Conservation (phyloP, 1,139 yeast genomes). For the Candida anutae region DNA sequence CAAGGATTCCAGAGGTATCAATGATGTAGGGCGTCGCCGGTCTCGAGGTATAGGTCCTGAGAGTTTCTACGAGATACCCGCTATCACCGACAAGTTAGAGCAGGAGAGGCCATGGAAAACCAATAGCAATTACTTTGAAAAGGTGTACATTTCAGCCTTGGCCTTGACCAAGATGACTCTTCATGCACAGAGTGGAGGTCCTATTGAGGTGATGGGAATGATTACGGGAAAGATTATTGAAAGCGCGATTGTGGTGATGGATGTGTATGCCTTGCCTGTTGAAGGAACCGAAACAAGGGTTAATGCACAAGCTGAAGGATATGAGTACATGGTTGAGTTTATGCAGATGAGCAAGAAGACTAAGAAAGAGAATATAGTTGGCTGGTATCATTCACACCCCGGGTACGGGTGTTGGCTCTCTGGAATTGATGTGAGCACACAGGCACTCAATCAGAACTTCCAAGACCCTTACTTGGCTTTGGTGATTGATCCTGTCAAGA, state of each 20-base stretch:
- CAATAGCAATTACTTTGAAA: conserved; percentile 54
- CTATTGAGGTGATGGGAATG: conserved; percentile 95
- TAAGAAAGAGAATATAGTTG: conserved; percentile 61
- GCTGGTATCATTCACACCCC: conserved; percentile 97
- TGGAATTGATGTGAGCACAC: conserved; percentile 87
- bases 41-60: too few species aligned
- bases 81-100: conserved; percentile 6
- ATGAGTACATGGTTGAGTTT: conserved; percentile 89
- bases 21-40: too few species aligned
- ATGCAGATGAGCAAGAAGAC: conserved; percentile 50
- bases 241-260: conserved; percentile 62
- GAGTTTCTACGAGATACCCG: conserved; percentile 7
- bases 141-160: conserved; percentile 61
- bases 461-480: conserved; percentile 90
- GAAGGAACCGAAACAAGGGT: conserved; percentile 96
- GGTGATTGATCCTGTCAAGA: conserved; percentile 78
- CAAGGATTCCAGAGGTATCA: too few species aligned
- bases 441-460: conserved; percentile 72
- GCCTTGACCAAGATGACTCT: conserved; percentile 75
- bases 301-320: conserved; percentile 89
- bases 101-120: conserved; percentile 32
- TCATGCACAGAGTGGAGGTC: conserved; percentile 81
- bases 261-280: conserved; percentile 82
- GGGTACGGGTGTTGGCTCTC: conserved; percentile 95
- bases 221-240: conserved; percentile 67